Evolutionary conservation across 208 protist genomes (phyloP).

Genomic region (Lotmaria passim): DNA sequence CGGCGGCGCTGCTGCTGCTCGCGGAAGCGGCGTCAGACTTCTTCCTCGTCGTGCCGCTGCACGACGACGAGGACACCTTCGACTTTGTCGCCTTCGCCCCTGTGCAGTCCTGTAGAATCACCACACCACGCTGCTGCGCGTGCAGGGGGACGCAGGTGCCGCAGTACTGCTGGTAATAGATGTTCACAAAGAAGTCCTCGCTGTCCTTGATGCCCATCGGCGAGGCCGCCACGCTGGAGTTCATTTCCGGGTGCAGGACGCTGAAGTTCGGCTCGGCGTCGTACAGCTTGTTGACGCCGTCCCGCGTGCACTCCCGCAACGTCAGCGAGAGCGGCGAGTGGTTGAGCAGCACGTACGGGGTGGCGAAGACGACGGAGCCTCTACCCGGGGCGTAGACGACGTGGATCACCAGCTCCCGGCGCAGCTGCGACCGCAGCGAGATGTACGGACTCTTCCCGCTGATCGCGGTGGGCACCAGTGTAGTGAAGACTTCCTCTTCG

Average conservation of each 20-base stretch:
- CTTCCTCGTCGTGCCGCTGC: conserved; percentile 13
- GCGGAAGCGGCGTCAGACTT: too few relatives aligned
- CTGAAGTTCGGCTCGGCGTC: conserved; percentile 57
- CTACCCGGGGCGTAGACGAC: conserved; percentile 28
- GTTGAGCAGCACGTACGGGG: conserved; percentile 78
- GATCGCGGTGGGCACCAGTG: conserved; percentile 24
- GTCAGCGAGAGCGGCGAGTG: conserved; percentile 68
- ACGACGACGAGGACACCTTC: background rate
- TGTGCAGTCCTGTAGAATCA: conserved; percentile 55
- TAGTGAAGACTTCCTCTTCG: conserved; percentile 37
- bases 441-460: conserved; percentile 28
- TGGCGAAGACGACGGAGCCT: conserved; percentile 54
- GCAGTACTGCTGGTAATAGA: conserved; percentile 45
- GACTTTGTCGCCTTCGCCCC: background rate
- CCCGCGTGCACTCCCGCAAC: conserved; percentile 62
- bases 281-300: conserved; percentile 40
- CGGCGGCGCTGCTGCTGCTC: background rate
- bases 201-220: conserved; percentile 40
- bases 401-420: conserved; percentile 53
- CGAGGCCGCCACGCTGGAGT: conserved; percentile 53
- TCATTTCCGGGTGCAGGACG: conserved; percentile 62
- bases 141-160: conserved; percentile 73
- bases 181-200: conserved; percentile 80
- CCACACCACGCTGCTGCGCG: conserved; percentile 76
- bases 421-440: conserved; percentile 33